Evolutionary conservation across 2,329 filamentous ascomycete genomes (phyloP), one percentile per base, ranked within the genome.

Genomic region (Akanthomyces lecanii): DNA sequence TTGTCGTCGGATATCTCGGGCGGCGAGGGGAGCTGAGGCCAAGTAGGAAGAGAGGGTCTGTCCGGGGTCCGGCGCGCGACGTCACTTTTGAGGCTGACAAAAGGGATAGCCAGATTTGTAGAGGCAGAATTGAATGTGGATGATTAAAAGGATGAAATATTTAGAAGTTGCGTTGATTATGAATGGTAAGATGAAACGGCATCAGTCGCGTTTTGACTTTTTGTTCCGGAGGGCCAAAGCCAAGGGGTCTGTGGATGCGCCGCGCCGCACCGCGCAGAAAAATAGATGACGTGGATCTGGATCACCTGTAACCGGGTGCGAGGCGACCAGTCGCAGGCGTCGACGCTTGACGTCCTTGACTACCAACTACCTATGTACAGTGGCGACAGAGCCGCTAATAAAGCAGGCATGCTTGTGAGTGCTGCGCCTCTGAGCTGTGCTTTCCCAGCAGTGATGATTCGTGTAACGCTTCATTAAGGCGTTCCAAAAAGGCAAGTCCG

Each of bases 251-350:
- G 38, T 16, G 38, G 38, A 14, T 14, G 38, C 38, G 38, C 38
- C 7, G 12, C 14, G 38, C 12, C 7, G 38, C 38, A 10, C 38
- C 8, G 33, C 33, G 33, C 10, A 1, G 10, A 25, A 51, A 51
- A 51, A 51, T 51, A 51, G 48, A 51, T 51, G 48, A 51, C 48
- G 48, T 51, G 48, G 48, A 33, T 30, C 11, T 51, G 48, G 48
- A 33, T 30, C 11, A 5, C 48, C 25, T 51, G 28, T n/a, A 33
- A 11, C 12, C 8, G 45, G 2, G 21, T 47, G 44, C 44, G 10
- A 47, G n/a, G 44, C 44, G 14, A 25, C 45, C 45, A 48, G 5
- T 48, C 23, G 23, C 23, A 18, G 14, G 33, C 33, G 7, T 33
- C 5, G 30, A 33, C 5, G 30, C 30, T 33, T 33, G 8, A 33